Conservation (phyloP, 371 early-diverging fungal genomes). For the Actinomucor elegans region DNA sequence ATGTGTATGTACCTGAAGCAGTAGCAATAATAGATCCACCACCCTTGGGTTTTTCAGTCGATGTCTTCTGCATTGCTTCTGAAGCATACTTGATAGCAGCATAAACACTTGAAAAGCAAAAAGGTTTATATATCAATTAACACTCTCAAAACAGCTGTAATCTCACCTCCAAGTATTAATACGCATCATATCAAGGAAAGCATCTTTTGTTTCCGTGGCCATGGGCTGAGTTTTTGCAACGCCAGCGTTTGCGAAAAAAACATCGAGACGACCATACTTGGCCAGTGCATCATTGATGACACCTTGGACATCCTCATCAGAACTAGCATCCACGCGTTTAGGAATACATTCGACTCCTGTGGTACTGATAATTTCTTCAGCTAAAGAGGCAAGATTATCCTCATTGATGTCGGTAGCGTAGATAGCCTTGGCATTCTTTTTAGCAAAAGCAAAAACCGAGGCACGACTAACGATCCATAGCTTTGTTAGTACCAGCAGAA, state of each 20-base stretch:
- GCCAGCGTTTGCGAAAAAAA: conserved; percentile 58
- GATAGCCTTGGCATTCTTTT: conserved; percentile 38
- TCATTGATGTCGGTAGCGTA: conserved; percentile 42
- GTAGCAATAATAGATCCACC: conserved; percentile 41
- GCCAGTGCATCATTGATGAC: conserved; percentile 39
- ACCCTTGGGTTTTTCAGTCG: conserved; percentile 3
- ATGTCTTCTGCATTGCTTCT: conserved; percentile 29
- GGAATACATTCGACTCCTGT: conserved; percentile 40
- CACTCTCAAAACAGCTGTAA: no score
- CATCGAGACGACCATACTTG: conserved; percentile 51
- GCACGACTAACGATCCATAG: conserved; percentile 28
- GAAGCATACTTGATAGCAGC: conserved; percentile 42
- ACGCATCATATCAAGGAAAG: conserved; percentile 29
- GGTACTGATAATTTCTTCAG: conserved; percentile 35
- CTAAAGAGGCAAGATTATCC: conserved; percentile 32
- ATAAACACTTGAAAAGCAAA: conserved; percentile 32
- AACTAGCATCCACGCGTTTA: conserved; percentile 42
- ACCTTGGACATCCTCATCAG: conserved; percentile 32
- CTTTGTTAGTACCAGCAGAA: not conserved
- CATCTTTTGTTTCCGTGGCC: conserved; percentile 12
- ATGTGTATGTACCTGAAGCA: conserved; percentile 44
- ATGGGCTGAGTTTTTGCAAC: conserved; percentile 17
- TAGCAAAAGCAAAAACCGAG: conserved; percentile 40
- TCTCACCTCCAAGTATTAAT: conserved; percentile 31
- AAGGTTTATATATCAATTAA: not conserved